Evolutionary conservation across 768 basidiomycete species (phyloP), one percentile per base, ranked within the genome.

Genomic region (Paxillus involutus): DNA sequence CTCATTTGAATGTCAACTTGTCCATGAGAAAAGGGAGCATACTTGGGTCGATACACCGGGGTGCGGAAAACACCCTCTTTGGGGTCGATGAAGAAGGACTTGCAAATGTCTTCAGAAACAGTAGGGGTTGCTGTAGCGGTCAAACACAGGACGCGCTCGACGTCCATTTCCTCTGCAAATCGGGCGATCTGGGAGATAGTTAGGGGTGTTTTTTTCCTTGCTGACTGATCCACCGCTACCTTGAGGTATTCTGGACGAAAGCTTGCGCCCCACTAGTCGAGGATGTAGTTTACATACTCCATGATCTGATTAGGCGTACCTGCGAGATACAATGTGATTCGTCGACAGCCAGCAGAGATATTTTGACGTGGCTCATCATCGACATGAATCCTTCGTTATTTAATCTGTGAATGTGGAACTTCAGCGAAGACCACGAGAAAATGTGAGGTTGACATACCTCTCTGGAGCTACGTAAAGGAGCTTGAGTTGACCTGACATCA

Each of bases 401-500:
- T 26, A 79, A 61, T 44, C 77, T 76, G 46, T 30, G n/a, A 10
- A 9, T 9, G 42, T 30, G 8, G 11, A 16, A 45, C n/a, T 17
- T 11, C 35, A 41, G 24, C 13, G 36, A 16, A 17, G 16, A 12
- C 17, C 8, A 45, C 12, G 40, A 8, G 11, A 37, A 11, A 16
- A 12, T 4, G 17, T 26, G 10, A 47, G 16, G 13, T 35, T 12
- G 39, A 43, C 30, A 39, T 45, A 71, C 69, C 75, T 63, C 55
- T 79, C 79, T 0, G 78, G 78, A 1, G 79, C 79, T 3, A 78
- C 77, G 48, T 78, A 80, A 19, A 80, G 70, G 7, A 80, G 69
- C 63, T 79, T 79, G 58, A 80, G 68, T n/a, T 61, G 52, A 4
- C 75, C 75, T 4, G 64, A 61, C 19, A 73, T 42, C 0, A 77